Conservation (phyloP, 768 basidiomycete species). For the Amanita molliuscula region DNA sequence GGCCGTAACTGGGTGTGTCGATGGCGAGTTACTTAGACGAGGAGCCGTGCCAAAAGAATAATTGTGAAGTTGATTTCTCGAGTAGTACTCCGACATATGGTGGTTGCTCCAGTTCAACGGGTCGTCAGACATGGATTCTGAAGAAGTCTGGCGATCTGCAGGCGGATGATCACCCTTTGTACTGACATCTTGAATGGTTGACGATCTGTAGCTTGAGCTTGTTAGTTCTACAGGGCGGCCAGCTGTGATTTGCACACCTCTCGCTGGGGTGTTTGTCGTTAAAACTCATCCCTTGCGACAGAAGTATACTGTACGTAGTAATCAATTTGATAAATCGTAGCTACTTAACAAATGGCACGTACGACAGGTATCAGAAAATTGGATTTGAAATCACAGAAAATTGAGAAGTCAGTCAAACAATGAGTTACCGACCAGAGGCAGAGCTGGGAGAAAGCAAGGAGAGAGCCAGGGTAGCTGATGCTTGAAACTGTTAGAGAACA, state of each 20-base stretch:
- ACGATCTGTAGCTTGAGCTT: neutral
- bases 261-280: neutral
- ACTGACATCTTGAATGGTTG: neutral
- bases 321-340: neutral
- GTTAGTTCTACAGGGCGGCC: neutral
- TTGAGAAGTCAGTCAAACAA: neutral
- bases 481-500: neutral
- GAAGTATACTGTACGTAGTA: neutral
- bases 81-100: constrained; percentile 19
- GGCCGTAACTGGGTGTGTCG: constrained; percentile 19
- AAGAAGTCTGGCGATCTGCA: neutral
- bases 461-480: neutral
- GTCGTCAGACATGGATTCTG: neutral
- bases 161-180: neutral
- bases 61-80: constrained; percentile 31
- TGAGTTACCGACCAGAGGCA: neutral
- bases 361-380: neutral
- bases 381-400: neutral
- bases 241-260: neutral
- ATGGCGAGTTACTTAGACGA: constrained; percentile 19
- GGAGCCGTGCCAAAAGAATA: constrained; percentile 38
- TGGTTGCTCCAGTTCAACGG: neutral
- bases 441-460: constrained; percentile 2
- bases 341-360: neutral
- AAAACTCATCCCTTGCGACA: neutral